Percentiles rank a stretch among this genome's conserved stretches.
Evolutionary conservation across 352 stramenopile genomes (phyloP).

Genomic region (Phytophthora uliginosa): DNA sequence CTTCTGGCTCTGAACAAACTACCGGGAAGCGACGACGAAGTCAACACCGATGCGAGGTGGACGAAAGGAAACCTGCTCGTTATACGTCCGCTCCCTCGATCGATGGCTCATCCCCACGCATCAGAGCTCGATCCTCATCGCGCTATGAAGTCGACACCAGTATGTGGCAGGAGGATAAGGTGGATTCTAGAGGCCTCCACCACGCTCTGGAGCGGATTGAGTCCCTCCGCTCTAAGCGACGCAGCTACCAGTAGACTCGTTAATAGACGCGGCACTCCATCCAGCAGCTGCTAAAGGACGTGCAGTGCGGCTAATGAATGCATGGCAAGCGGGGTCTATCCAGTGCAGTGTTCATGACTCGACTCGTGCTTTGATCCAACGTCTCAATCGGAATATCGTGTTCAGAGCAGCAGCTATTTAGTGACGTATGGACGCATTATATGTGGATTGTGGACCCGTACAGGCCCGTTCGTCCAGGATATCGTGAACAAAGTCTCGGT

Average conservation of each 20-base stretch:
- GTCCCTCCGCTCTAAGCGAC: slow-evolving; percentile 57
- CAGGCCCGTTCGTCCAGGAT: too few relatives aligned
- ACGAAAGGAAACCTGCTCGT: slow-evolving; percentile 1
- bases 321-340: too few relatives aligned
- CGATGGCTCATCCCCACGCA: background rate
- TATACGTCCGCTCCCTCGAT: background rate
- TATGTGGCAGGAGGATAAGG: slow-evolving; percentile 21
- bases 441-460: too few relatives aligned
- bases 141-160: slow-evolving; percentile 8
- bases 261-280: slow-evolving; percentile 6
- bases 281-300: background rate
- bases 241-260: slow-evolving; percentile 15
- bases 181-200: slow-evolving; percentile 32
- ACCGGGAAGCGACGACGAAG: slow-evolving; percentile 32
- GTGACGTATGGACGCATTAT: too few relatives aligned
- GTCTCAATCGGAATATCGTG: too few relatives aligned
- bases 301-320: too few relatives aligned
- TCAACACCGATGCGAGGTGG: background rate
- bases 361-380: too few relatives aligned
- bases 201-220: slow-evolving; percentile 52
- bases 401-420: too few relatives aligned
- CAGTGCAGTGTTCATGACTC: too few relatives aligned
- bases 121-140: slow-evolving; percentile 1
- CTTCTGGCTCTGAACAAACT: background rate
- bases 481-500: too few relatives aligned